Evolutionary conservation across 805 yeast genomes (phyloP).

Genomic region (Cyberlindnera euphorbiae): DNA sequence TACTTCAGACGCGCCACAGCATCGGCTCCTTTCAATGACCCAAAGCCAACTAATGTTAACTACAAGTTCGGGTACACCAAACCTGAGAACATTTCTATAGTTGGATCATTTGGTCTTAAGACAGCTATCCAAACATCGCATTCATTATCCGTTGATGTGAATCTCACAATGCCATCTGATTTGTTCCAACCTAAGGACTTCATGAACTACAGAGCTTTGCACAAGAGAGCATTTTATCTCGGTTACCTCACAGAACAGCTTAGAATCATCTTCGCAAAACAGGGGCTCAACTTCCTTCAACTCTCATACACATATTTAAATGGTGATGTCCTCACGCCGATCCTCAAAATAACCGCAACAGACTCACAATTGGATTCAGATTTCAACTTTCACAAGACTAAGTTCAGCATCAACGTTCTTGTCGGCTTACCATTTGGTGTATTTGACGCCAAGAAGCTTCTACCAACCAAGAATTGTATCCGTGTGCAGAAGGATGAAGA

Average conservation of each 20-base stretch:
- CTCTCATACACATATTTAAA: conserved; percentile 66
- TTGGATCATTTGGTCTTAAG: conserved; percentile 87
- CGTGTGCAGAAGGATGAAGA: conserved; percentile 46
- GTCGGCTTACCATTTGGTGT: conserved; percentile 67
- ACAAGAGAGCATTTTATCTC: conserved; percentile 83
- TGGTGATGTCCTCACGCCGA: conserved; percentile 75
- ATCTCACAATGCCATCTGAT: conserved; percentile 73
- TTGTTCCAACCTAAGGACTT: conserved; percentile 84
- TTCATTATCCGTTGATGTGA: conserved; percentile 70
- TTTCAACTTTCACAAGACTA: conserved; percentile 63
- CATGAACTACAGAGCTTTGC: conserved; percentile 82
- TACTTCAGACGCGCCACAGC: conserved; percentile 48
- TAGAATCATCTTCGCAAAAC: conserved; percentile 45
- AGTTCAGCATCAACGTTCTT: conserved; percentile 65
- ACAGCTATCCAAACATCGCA: conserved; percentile 64
- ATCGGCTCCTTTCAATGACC: conserved; percentile 83
- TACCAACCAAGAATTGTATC: conserved; percentile 78
- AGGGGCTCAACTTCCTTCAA: conserved; percentile 43
- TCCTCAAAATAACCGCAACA: conserved; percentile 57
- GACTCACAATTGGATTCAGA: conserved; percentile 40
- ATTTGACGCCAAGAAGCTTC: conserved; percentile 71
- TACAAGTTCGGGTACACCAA: conserved; percentile 64
- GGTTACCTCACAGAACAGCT: conserved; percentile 72
- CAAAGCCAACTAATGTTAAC: conserved; percentile 70
- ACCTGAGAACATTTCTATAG: conserved; percentile 73